Evolutionary conservation across 768 basidiomycete genomes (phyloP), one percentile per base, ranked within the genome.

Genomic region (Suillus variegatus): DNA sequence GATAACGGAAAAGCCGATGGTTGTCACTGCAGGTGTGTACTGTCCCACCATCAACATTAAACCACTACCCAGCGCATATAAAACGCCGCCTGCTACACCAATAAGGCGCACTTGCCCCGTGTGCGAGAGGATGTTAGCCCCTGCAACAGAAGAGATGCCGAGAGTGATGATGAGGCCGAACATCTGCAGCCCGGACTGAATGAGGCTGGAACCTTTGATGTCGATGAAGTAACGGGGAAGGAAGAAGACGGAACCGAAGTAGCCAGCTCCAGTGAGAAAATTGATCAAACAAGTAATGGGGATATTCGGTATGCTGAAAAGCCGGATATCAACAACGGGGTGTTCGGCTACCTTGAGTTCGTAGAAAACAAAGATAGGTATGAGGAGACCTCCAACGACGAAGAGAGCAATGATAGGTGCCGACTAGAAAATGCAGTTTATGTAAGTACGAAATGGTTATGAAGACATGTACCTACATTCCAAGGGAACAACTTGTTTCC

Each of bases 191-290:
- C 77, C 77, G 0, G 77, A 77, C 41, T 64, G 70, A 46, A 79
- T 72, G 55, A 79, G 64, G 60, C 61, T 69, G 41, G 76, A 79
- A 20, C 73, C 68, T 44, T 77, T 78, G 67, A 77, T 64, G 60
- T 79, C 78, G 67, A 79, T 79, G 57, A 78, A 79, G 65, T 79
- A 78, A 46, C 76, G 78, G n/a, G 77, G 77, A 32, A 78, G 72
- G 67, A 79, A 78, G 66, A 79, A 78, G 64, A 79, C 77, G 16
- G 71, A 70, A 10, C 77, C 77, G 62, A 78, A 79, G 67, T 77
- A 79, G 22, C 77, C 77, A 16, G 78, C 78, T 52, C 78, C 77
- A 0, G 77, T 78, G 56, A 78, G 74, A 66, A 78, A 79, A 60
- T 78, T 79, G 67, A 78, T 77, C 62, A 79, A 68, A 63, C 77